Conservation (phyloP, 768 basidiomycete species). For the Kwoniella pini region DNA sequence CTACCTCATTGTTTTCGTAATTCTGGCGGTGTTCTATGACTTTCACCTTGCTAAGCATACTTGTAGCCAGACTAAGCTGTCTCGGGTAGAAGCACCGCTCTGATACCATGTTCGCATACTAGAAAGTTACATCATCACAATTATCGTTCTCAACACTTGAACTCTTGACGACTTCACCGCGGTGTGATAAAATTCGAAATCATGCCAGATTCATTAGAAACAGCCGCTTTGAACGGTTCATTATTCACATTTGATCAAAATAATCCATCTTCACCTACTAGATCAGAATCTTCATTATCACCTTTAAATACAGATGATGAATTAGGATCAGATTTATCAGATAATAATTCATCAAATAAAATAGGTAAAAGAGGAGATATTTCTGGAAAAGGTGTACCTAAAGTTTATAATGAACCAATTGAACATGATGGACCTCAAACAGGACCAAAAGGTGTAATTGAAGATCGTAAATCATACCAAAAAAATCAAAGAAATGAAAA, state of each 20-base stretch:
- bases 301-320: slow-evolving; percentile 36
- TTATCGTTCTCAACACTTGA: no score
- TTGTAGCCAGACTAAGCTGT: no score
- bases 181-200: background rate
- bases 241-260: slow-evolving; percentile 24
- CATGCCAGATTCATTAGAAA: slow-evolving; percentile 27
- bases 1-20: no score
- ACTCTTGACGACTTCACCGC: no score
- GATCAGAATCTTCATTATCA: slow-evolving; percentile 22
- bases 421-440: slow-evolving; percentile 33
- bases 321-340: slow-evolving; percentile 12
- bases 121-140: no score
- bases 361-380: slow-evolving; percentile 12
- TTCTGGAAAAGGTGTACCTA: slow-evolving; percentile 7
- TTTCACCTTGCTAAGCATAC: no score
- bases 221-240: slow-evolving; percentile 28
- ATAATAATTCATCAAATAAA: slow-evolving; percentile 4
- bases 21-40: no score
- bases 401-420: background rate
- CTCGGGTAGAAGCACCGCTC: no score
- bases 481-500: background rate
- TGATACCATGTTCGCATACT: no score
- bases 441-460: slow-evolving; percentile 42
- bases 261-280: slow-evolving; percentile 21
- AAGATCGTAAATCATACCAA: slow-evolving; percentile 27